Conservation (phyloP, 1,284 basidiomycete genomes). For the Peniophora sp. region DNA sequence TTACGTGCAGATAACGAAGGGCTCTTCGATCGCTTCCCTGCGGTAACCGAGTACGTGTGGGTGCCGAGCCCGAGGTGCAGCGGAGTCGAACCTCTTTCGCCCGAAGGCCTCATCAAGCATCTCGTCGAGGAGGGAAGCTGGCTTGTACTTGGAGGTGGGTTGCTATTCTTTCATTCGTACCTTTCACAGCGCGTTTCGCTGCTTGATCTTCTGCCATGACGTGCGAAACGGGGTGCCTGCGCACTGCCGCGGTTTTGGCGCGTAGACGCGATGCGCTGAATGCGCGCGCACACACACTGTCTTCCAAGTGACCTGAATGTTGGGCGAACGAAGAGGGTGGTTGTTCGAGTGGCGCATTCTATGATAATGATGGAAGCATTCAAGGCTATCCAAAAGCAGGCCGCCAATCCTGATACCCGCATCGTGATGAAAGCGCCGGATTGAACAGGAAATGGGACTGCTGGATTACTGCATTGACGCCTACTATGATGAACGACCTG, state of each 20-base stretch:
- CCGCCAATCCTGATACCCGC: too few species aligned
- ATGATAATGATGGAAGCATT: too few species aligned
- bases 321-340: too few species aligned
- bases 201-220: background rate
- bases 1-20: constrained; percentile 40
- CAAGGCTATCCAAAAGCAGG: too few species aligned
- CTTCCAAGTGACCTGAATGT: too few species aligned
- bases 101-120: constrained; percentile 37
- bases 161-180: background rate
- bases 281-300: too few species aligned
- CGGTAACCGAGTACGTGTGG: constrained; percentile 45
- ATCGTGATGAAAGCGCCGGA: background rate
- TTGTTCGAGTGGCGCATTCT: too few species aligned
- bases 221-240: background rate
- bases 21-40: constrained; percentile 43
- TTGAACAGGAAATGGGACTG: background rate
- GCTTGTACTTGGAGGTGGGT: constrained; percentile 53
- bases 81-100: constrained; percentile 29
- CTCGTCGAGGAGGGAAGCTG: constrained; percentile 64
- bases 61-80: constrained; percentile 32
- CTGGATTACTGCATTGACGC: too few species aligned
- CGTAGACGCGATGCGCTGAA: too few species aligned
- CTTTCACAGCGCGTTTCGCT: background rate
- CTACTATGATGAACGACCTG: background rate
- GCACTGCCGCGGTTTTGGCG: too few species aligned